Conservation (phyloP, 1,284 basidiomycete genomes). For the Papiliotrema terrestris region DNA sequence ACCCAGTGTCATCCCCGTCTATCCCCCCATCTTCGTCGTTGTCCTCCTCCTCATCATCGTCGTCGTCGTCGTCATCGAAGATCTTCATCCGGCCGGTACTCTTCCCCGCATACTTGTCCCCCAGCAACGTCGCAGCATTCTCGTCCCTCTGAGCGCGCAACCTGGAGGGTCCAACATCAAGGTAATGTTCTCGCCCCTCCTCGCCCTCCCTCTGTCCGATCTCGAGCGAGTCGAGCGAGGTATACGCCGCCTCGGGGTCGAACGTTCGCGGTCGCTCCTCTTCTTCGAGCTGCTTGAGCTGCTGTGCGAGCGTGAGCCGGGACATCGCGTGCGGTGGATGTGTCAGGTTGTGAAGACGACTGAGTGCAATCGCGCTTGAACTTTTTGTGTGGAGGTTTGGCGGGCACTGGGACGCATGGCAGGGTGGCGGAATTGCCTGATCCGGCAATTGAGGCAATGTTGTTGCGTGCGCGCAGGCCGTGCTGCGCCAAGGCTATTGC, state of each 20-base stretch:
- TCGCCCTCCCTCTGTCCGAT: conserved; percentile 59
- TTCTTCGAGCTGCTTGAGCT: conserved; percentile 4
- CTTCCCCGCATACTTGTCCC: conserved; percentile 57
- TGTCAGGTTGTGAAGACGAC: too few relatives aligned
- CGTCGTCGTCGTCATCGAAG: conserved; percentile 40
- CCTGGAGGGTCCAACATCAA: conserved; percentile 58
- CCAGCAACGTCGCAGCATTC: conserved; percentile 40
- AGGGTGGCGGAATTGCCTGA: too few relatives aligned
- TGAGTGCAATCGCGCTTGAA: too few relatives aligned
- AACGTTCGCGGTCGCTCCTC: conserved; percentile 25
- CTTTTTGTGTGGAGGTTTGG: too few relatives aligned
- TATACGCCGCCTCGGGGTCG: conserved; percentile 67
- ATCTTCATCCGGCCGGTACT: conserved; percentile 16
- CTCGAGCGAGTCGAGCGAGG: conserved; percentile 39
- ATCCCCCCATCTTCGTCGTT: conserved; percentile 14
- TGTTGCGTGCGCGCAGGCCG: too few relatives aligned
- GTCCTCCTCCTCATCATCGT: conserved; percentile 27
- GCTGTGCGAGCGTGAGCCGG: conserved; percentile 2
- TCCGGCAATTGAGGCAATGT: too few relatives aligned
- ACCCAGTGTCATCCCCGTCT: conserved; percentile 8
- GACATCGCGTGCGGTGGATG: conserved; percentile 1
- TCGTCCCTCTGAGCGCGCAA: conserved; percentile 50
- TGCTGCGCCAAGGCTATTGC: too few relatives aligned
- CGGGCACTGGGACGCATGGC: too few relatives aligned
- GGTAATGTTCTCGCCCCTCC: conserved; percentile 70